Conservation (phyloP, 1,284 basidiomycete species). For the Tilletiopsis washingtonensis region DNA sequence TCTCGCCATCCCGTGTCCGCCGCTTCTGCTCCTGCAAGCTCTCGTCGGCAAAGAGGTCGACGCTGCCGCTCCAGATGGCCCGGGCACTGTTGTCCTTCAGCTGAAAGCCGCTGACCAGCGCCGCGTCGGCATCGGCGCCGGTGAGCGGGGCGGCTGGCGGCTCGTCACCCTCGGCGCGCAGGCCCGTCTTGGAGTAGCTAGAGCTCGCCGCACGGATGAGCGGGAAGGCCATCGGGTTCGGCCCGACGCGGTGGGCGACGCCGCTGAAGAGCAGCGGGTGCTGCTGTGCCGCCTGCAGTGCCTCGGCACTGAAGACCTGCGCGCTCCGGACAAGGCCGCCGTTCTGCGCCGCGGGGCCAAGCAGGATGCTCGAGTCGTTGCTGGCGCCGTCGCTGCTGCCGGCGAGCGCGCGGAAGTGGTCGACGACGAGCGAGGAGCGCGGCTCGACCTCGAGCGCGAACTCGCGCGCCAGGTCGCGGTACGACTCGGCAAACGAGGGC, state of each 20-base stretch:
- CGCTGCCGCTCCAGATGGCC: constrained; percentile 54
- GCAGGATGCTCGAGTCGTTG: constrained; percentile 4
- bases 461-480: constrained; percentile 53
- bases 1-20: constrained; percentile 62
- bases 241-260: constrained; percentile 63
- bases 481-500: constrained; percentile 52
- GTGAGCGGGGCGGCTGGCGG: constrained; percentile 52
- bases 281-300: constrained; percentile 51
- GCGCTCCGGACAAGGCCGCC: no score
- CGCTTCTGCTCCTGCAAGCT: constrained; percentile 8
- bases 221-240: constrained; percentile 73
- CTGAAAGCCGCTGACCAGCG: constrained; percentile 81
- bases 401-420: constrained; percentile 48
- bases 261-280: constrained; percentile 63
- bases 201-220: constrained; percentile 65
- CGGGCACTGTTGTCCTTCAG: constrained; percentile 60
- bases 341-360: background rate
- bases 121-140: constrained; percentile 58
- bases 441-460: constrained; percentile 54
- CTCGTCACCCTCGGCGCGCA: no score
- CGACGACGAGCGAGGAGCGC: constrained; percentile 48
- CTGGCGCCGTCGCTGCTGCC: constrained; percentile 17
- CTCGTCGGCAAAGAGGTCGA: constrained; percentile 62
- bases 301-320: constrained; percentile 52
- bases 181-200: constrained; percentile 51